Percentiles rank a stretch among this genome's conserved stretches.
phyloP scores from a whole-genome alignment of 352 stramenopile genomes.

The Globisporangium sylvaticum region DNA sequence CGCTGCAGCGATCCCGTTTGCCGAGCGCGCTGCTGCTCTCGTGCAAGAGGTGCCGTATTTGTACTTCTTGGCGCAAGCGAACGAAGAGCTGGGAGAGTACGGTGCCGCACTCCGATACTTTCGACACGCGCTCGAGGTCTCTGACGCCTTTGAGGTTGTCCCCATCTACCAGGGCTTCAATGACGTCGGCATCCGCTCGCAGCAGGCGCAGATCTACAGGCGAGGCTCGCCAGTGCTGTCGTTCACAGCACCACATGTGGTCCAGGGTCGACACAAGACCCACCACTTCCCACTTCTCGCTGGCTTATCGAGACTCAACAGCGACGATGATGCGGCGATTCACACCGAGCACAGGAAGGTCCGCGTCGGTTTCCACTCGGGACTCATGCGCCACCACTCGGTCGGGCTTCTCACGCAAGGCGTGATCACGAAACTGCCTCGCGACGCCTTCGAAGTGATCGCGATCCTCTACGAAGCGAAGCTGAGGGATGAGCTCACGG shows the following conservation, averaged over 20 bases:
- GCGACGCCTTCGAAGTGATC: slow-evolving; percentile 27
- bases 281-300: slow-evolving; percentile 2
- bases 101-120: not conserved
- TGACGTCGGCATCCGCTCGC: slow-evolving; percentile 32
- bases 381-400: slow-evolving; percentile 50
- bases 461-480: slow-evolving; percentile 19
- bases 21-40: not conserved
- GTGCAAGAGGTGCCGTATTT: not conserved
- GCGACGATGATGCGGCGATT: not conserved
- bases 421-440: slow-evolving; percentile 27
- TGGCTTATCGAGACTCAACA: not conserved
- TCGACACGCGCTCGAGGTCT: not conserved
- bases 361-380: slow-evolving; percentile 48
- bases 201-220: slow-evolving; percentile 44
- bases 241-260: slow-evolving; percentile 29
- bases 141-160: not conserved
- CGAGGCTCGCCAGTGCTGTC: slow-evolving; percentile 18
- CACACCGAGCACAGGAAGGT: slow-evolving; percentile 3
- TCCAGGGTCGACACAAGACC: slow-evolving; percentile 3
- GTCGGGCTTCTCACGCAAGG: slow-evolving; percentile 50
- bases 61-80: slow-evolving; percentile 11
- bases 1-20: slow-evolving; percentile 1
- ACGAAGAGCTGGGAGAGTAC: not conserved
- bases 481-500: slow-evolving; percentile 19
- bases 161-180: slow-evolving; percentile 42